Conservation (phyloP, 1,139 yeast species). For the Debaryomycetaceae sp. region DNA sequence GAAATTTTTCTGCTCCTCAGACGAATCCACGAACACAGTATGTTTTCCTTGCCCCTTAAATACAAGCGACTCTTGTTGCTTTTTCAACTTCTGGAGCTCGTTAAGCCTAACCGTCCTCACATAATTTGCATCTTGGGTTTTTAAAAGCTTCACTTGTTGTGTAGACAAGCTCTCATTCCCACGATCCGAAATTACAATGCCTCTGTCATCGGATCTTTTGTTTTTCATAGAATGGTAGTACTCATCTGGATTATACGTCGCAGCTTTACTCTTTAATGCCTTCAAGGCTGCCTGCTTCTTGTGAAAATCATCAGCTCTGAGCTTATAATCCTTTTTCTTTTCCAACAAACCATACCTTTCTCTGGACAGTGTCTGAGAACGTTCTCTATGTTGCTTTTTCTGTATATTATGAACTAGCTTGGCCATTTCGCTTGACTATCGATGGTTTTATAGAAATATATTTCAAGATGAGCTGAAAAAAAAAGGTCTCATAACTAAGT, state of each 20-base stretch:
- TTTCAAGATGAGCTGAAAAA: conserved; percentile 6
- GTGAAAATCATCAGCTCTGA: conserved; percentile 87
- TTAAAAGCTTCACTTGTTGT: conserved; percentile 77
- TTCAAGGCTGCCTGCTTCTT: conserved; percentile 82
- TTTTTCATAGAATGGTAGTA: conserved; percentile 90
- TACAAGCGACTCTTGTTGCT: conserved; percentile 50
- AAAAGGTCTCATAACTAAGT: conserved; percentile 1
- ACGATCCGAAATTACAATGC: conserved; percentile 64
- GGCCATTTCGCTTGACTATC: conserved; percentile 46
- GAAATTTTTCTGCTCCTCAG: conserved; percentile 53
- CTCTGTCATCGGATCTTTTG: conserved; percentile 61
- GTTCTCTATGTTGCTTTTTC: conserved; percentile 92
- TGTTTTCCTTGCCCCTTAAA: conserved; percentile 67
- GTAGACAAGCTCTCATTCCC: conserved; percentile 60
- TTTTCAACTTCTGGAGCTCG: conserved; percentile 64
- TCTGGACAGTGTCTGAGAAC: conserved; percentile 79
- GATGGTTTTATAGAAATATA: neutral
- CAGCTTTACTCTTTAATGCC: conserved; percentile 68
- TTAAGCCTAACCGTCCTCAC: conserved; percentile 70
- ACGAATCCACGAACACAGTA: conserved; percentile 77
- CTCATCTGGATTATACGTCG: conserved; percentile 87
- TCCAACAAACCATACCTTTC: conserved; percentile 79
- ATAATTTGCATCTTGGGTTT: conserved; percentile 87
- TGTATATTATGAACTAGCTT: conserved; percentile 84
- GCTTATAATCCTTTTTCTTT: conserved; percentile 89